Evolutionary conservation across 208 protist species (phyloP), one percentile per base, ranked within the genome.

Genomic region (Angomonas ambiguus): DNA sequence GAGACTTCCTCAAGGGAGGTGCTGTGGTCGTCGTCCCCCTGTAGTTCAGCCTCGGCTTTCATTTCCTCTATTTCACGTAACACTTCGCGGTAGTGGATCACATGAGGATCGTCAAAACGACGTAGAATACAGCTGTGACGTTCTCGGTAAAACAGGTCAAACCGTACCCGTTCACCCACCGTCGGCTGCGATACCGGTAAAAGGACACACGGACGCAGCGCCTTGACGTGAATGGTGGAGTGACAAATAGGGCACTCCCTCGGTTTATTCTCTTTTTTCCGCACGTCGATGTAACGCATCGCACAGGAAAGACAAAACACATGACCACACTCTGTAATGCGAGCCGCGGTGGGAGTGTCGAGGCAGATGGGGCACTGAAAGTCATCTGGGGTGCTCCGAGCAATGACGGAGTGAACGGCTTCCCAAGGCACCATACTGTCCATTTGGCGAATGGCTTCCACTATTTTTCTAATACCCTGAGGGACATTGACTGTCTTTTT

Each of bases 351-450:
- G 31, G 89, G 89, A 27, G 67, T 48, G 3, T 90, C 80, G 33
- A 95, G 78, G 71, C 89, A 95, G 42, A 95, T 91, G 38, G 86
- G 86, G 68, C 89, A 95, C 60, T 91, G 65, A 68, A 88, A 93
- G 64, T 92, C 83, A 11, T 85, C 77, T n/a, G 76, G 32, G 1
- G 83, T 77, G n/a, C 66, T 62, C 20, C 86, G 89, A 72, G 87
- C 73, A 30, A 95, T 86, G 20, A 95, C 84, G n/a, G 84, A 78
- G 56, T 87, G 79, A 42, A 95, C 86, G 56, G 71, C 71, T 62
- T 85, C 81, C 87, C 89, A 95, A 57, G 89, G 83, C 49, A 87
- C 76, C 22, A 85, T 62, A 45, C 51, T 62, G 67, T 92, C 84
- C 63, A 72, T 75, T 27, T 58, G 73, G 28, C 72, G 67, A 20